These are phyloP conservation scores for Linum lewisii DNA, from an alignment of 345 rosid species.

Conservation along the genomic window DNA sequence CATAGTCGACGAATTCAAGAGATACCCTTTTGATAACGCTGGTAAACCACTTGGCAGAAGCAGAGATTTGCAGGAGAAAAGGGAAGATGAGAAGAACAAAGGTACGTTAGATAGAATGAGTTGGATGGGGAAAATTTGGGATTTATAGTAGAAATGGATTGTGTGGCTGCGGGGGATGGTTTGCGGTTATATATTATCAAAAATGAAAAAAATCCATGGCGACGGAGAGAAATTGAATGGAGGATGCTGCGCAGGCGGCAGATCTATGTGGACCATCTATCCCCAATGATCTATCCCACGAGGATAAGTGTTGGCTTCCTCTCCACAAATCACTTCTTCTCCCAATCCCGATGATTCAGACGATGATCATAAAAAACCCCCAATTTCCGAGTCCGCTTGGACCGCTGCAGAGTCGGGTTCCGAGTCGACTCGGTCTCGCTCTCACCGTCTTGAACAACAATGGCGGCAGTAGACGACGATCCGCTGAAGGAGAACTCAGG, in stretches of 20 bases:
- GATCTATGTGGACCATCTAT: too few relatives aligned
- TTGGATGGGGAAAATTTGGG: not conserved
- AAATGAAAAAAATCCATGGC: too few relatives aligned
- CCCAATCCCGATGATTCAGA: too few relatives aligned
- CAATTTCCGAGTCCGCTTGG: constrained; percentile 19
- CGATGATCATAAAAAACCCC: too few relatives aligned
- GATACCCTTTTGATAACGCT: not conserved
- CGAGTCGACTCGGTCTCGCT: constrained; percentile 31
- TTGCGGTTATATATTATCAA: not conserved
- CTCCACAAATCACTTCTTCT: constrained; percentile 1
- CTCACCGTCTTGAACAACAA: too few relatives aligned
- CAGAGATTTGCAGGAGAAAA: not conserved
- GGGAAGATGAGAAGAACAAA: not conserved
- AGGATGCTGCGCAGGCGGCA: too few relatives aligned
- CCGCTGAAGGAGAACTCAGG: constrained; percentile 25
- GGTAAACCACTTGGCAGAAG: too few relatives aligned
- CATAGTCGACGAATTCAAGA: constrained; percentile 18
- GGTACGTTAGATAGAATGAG: not conserved
- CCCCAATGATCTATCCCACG: too few relatives aligned
- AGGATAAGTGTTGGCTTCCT: not conserved
- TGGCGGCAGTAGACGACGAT: constrained; percentile 11
- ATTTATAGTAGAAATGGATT: not conserved
- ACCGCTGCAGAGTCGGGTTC: constrained; percentile 22
- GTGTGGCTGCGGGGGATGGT: not conserved
- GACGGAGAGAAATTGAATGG: too few relatives aligned